Base-by-base conservation (phyloP, 2,329 filamentous ascomycete species). In the Epichloe festucae region DNA sequence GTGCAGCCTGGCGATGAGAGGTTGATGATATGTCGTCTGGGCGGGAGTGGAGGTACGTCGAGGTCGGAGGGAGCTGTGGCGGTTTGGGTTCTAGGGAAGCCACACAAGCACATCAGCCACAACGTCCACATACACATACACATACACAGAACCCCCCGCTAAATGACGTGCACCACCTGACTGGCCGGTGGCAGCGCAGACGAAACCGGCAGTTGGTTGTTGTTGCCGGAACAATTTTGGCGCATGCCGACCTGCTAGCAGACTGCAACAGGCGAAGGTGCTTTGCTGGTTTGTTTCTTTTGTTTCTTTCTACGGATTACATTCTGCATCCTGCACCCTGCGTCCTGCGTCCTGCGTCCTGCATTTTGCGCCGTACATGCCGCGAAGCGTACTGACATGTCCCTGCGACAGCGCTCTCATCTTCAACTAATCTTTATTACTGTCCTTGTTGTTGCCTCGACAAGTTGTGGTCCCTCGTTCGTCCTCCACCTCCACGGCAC, bases 21-120 rank as follows among this genome's bases (percentile, higher is more conserved):
- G 17, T 48, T 47, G 38, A 40, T 36, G 50, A 31, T 34, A 35
- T 52, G 50, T 50, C 53, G 54, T 49, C 41, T 48, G 48, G 44
- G 21, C 39, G 52, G 21, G 54, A 56, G 56, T 57, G 53, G 53
- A 56, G 48, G 38, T 39, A 3, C 41, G 50, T 53, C 40, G 44
- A 45, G 46, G 49, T 12, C 44, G 47, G 45, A 49, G 41, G 57
- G 55, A 62, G 62, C 60, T 63, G 60, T 64, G 60, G 63, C 62
- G 61, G 58, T 56, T 59, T 42, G 36, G 54, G 54, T 54, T 44
- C 21, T 6, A 12, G n/a, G 44, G 2, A 4, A 31, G 12, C 11
- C n/a, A 46, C 36, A 17, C 8, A 10, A 46, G 11, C 14, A 31
- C 12, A 12, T 38, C 35, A 50, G 48, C 42, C 49, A 50, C 48